A percentile compares a stretch with the other conserved stretches of the same genome.
These are phyloP conservation scores for Ceratocystiopsis brevicomis DNA, from an alignment of 2,329 filamentous ascomycete genomes.

Conservation along the genomic window DNA sequence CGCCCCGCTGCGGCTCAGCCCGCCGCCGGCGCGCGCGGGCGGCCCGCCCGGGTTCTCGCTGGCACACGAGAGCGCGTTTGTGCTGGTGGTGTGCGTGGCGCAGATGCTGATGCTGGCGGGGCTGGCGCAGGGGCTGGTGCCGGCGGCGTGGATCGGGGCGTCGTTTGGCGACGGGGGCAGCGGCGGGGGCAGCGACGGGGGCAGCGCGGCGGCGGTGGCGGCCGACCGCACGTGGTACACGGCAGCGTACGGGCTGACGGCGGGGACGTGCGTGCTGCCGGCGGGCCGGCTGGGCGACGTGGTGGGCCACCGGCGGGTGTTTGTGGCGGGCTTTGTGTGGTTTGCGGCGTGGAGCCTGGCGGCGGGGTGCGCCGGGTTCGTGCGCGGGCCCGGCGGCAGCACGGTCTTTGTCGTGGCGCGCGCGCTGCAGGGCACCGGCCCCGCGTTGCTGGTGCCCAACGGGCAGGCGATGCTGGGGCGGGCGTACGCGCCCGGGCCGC, in stretches of 20 bases:
- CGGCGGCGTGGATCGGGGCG: slow-evolving; percentile 27
- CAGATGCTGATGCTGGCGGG: slow-evolving; percentile 28
- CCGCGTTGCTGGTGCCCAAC: slow-evolving; percentile 44
- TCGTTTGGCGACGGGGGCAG: slow-evolving; percentile 20
- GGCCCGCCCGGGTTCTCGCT: slow-evolving; percentile 11
- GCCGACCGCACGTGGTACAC: slow-evolving; percentile 35
- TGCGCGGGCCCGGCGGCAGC: slow-evolving; percentile 10
- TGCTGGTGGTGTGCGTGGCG: slow-evolving; percentile 20
- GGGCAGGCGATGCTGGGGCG: slow-evolving; percentile 41
- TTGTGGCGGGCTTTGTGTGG: slow-evolving; percentile 35
- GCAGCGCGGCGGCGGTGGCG: slow-evolving; percentile 17
- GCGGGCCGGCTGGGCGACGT: slow-evolving; percentile 37
- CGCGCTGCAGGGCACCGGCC: slow-evolving; percentile 27
- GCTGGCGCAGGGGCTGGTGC: slow-evolving; percentile 28
- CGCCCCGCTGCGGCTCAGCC: neutral
- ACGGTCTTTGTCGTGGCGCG: slow-evolving; percentile 12
- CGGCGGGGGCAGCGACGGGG: slow-evolving; percentile 15
- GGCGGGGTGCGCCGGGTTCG: slow-evolving; percentile 21
- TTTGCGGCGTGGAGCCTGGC: slow-evolving; percentile 33
- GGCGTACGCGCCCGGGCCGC: slow-evolving; percentile 34
- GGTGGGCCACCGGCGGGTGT: slow-evolving; percentile 36
- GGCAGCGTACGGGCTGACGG: slow-evolving; percentile 35
- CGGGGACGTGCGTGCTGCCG: slow-evolving; percentile 38
- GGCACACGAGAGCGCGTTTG: slow-evolving; percentile 17
- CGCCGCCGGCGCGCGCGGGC: too few relatives aligned